Conservation (phyloP, 2,329 filamentous ascomycete species). For the Clarireedia paspali region DNA sequence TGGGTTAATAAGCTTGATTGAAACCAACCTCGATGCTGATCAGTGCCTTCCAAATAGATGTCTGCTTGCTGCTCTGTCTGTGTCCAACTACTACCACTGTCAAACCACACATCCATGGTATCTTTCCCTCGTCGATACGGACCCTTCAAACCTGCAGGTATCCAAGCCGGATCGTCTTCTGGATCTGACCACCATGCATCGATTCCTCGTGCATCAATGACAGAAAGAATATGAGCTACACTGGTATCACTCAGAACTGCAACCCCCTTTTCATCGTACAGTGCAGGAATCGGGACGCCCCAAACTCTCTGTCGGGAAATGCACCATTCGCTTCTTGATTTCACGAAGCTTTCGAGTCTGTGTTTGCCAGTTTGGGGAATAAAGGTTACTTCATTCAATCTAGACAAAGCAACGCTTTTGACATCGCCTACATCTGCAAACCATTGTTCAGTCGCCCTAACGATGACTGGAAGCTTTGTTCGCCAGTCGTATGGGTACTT, state of each 20-base stretch:
- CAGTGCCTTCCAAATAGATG: slow-evolving; percentile 86
- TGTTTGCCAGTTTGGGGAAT: slow-evolving; percentile 66
- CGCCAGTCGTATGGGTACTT: slow-evolving; percentile 99
- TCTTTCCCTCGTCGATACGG: slow-evolving; percentile 71
- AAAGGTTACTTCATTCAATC: slow-evolving; percentile 67
- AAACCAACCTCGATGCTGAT: slow-evolving; percentile 98
- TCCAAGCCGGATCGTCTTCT: slow-evolving; percentile 68
- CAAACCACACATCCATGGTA: slow-evolving; percentile 99
- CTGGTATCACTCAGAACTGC: slow-evolving; percentile 73
- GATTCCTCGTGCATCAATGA: slow-evolving; percentile 71
- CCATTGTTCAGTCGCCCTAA: slow-evolving; percentile 93
- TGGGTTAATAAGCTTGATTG: slow-evolving; percentile 90
- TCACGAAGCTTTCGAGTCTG: slow-evolving; percentile 77
- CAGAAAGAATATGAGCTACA: slow-evolving; percentile 75
- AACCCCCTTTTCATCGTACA: slow-evolving; percentile 67
- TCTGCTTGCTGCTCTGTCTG: slow-evolving; percentile 56
- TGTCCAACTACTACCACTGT: slow-evolving; percentile 92
- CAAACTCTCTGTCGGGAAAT: slow-evolving; percentile 93
- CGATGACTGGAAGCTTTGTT: slow-evolving; percentile 85
- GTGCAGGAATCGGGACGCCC: slow-evolving; percentile 91
- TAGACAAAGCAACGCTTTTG: slow-evolving; percentile 62
- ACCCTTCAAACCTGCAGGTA: slow-evolving; percentile 54
- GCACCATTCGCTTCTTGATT: slow-evolving; percentile 90
- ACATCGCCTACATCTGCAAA: slow-evolving; percentile 87
- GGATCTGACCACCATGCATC: slow-evolving; percentile 92